Evolutionary conservation across 2,329 filamentous ascomycete species (phyloP).

Genomic region (Penicillium sp.): DNA sequence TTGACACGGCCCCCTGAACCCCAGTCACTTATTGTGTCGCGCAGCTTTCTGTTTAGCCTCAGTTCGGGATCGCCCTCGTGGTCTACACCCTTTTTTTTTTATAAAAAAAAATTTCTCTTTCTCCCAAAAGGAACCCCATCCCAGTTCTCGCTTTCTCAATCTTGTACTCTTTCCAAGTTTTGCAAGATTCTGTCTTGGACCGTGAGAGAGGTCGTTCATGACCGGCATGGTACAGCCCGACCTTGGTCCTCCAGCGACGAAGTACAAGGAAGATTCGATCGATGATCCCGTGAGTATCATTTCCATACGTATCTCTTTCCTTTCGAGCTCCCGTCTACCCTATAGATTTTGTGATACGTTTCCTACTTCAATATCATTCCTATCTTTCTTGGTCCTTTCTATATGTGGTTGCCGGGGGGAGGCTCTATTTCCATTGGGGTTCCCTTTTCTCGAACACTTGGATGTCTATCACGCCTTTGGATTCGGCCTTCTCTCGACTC

Average conservation of each 20-base stretch:
- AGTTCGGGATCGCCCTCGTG: slow-evolving; percentile 23
- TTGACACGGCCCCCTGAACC: slow-evolving; percentile 25
- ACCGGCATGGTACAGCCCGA: slow-evolving; percentile 47
- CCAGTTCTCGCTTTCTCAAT: slow-evolving; percentile 15
- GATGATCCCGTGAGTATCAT: slow-evolving; percentile 49
- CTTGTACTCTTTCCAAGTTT: slow-evolving; percentile 7
- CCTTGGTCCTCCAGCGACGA: slow-evolving; percentile 32
- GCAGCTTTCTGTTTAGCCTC: slow-evolving; percentile 28
- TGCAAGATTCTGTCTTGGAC: slow-evolving; percentile 22
- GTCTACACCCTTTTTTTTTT: slow-evolving; percentile 10
- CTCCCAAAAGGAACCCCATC: slow-evolving; percentile 8
- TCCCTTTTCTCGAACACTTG: background rate
- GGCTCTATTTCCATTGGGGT: background rate
- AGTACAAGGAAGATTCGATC: slow-evolving; percentile 51
- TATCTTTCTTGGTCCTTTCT: slow-evolving; percentile 21
- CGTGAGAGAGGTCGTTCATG: slow-evolving; percentile 36
- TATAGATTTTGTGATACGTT: slow-evolving; percentile 10
- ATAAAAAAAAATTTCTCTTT: slow-evolving; percentile 7
- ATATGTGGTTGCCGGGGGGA: background rate
- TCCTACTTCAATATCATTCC: slow-evolving; percentile 26
- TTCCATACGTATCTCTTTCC: background rate
- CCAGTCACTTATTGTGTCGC: slow-evolving; percentile 29
- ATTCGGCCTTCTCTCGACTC: background rate
- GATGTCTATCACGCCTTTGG: background rate
- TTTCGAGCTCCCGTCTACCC: background rate